phyloP scores from a whole-genome alignment of 805 yeast genomes.

The Starmerella lactis-condensi region DNA sequence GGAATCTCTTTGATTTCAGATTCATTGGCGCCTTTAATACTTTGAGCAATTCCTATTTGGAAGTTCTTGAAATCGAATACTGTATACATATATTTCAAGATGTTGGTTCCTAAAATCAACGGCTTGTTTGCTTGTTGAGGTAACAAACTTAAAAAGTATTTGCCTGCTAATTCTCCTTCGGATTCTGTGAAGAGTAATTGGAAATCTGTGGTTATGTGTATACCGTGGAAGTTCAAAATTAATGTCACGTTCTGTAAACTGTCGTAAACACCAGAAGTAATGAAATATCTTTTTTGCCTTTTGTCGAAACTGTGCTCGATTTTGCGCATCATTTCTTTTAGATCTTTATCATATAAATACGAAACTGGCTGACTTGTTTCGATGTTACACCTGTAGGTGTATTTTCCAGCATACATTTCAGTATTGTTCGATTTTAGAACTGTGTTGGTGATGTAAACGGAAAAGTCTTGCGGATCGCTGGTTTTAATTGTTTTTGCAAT shows the following conservation, averaged over 20 bases:
- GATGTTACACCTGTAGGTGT: slow-evolving; percentile 30
- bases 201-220: background rate
- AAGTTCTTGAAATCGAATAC: slow-evolving; percentile 40
- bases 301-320: too few species aligned
- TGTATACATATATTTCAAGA: slow-evolving; percentile 38
- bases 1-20: too few species aligned
- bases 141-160: slow-evolving; percentile 1
- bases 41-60: slow-evolving; percentile 39
- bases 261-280: slow-evolving; percentile 10
- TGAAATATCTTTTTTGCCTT: too few species aligned
- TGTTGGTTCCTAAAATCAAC: slow-evolving; percentile 36
- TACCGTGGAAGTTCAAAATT: background rate
- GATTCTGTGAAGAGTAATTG: background rate
- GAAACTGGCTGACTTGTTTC: slow-evolving; percentile 34
- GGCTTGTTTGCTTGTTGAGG: slow-evolving; percentile 10
- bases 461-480: slow-evolving; percentile 11
- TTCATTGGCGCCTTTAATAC: too few species aligned
- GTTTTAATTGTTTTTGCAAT: slow-evolving; percentile 20
- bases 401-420: slow-evolving; percentile 8
- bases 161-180: background rate
- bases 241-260: background rate
- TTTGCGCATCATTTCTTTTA: too few species aligned
- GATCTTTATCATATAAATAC: slow-evolving; percentile 9
- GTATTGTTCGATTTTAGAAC: background rate
- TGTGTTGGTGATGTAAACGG: slow-evolving; percentile 8